Evolutionary conservation across 106 monocot genomes (phyloP).

Genomic region (Dendrobium chrysotoxum): DNA sequence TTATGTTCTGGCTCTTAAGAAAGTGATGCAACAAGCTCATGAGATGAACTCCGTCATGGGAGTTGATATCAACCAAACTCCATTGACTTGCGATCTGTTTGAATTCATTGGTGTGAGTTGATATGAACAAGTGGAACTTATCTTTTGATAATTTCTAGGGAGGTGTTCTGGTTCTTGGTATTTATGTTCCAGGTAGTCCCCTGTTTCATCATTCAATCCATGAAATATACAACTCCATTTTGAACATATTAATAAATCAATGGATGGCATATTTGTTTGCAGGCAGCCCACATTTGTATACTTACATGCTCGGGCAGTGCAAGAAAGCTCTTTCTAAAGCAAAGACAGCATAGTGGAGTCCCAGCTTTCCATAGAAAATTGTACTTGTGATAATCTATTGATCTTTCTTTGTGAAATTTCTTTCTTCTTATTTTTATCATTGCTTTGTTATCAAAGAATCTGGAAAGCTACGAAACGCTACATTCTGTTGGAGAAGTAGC

Average conservation of each 20-base stretch:
- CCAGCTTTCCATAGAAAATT: background rate
- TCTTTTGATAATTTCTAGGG: slow-evolving; percentile 63
- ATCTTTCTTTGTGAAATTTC: too few species aligned
- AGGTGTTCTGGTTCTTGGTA: slow-evolving; percentile 31
- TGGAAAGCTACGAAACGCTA: too few species aligned
- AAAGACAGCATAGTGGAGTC: slow-evolving; percentile 3
- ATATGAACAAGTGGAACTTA: slow-evolving; percentile 66
- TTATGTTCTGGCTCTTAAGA: too few species aligned
- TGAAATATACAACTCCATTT: background rate
- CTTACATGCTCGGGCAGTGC: slow-evolving; percentile 26
- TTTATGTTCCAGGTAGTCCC: slow-evolving; percentile 46
- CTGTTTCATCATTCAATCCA: background rate
- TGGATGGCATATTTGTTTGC: background rate
- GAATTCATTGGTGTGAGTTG: too few species aligned
- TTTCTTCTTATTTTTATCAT: too few species aligned
- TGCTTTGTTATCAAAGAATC: too few species aligned
- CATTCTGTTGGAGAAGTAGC: too few species aligned
- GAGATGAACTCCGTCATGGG: too few species aligned
- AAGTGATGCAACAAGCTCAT: too few species aligned
- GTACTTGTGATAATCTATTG: too few species aligned
- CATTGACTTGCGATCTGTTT: too few species aligned
- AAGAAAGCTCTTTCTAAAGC: slow-evolving; percentile 24
- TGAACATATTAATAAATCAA: background rate
- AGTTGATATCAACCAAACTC: too few species aligned
- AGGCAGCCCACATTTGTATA: slow-evolving; percentile 28